Base-by-base conservation (phyloP, 148 eudicot genomes). In the Chenopodium quinoa region DNA sequence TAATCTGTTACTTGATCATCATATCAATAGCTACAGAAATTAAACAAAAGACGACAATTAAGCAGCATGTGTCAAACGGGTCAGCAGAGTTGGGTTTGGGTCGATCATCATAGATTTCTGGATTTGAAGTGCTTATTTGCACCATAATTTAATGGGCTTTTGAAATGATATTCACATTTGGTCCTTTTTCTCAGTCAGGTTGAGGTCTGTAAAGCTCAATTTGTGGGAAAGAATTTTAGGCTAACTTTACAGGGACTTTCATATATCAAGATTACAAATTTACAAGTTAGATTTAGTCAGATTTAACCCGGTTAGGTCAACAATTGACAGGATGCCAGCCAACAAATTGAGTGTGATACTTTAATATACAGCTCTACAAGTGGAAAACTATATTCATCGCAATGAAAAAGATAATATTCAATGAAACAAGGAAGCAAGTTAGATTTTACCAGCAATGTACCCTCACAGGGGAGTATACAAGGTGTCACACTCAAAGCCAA, bases 401-500 rank as follows among this genome's bases (percentile, higher is more conserved):
- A 20, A 62, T 9, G 9, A 20, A 37, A 44, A 9, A 40, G 23
- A 47, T 3, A 10, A 16, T 27, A 44, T 52, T 40, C n/a, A 60
- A 32, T 48, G 22, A 48, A 37, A 5, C 46, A 8, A 22, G 54
- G 29, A 48, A 37, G 4, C 47, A 8, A 22, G 40, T 6, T 27
- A 37, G 22, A 29, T 68, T 72, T 72, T 90, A 97, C 99, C 97
- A 94, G 90, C 86, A 97, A 87, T 54, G 99, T 91, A 69, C 99
- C 99, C 84, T 97, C 99, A 73, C 93, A 92, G 80, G 95, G 87
- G 84, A 92, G 98, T 77, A 92, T 85, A 78, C 91, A 84, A 44
- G 99, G 92, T 60, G 97, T 89, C 78, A 93, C 83, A 78, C 89
- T 87, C 81, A 94, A 82, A 12, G 98, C 91, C 75, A 92, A 80